Evolutionary conservation across 352 stramenopile genomes (phyloP).

Genomic region (Globisporangium takayamanum): DNA sequence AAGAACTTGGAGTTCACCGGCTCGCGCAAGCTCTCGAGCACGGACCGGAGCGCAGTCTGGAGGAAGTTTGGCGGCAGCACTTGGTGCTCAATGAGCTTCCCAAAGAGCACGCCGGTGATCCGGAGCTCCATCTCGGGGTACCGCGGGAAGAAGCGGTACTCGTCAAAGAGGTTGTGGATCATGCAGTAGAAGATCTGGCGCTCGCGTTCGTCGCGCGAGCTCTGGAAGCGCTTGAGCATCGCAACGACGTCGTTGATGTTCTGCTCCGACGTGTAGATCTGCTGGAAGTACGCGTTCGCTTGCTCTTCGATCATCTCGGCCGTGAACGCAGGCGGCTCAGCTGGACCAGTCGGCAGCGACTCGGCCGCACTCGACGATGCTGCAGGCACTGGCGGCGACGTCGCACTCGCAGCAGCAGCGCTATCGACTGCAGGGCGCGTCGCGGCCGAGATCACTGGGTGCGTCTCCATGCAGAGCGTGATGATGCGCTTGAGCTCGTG

Average conservation of each 20-base stretch:
- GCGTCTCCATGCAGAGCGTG: conserved; percentile 73
- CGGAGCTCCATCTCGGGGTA: conserved; percentile 99
- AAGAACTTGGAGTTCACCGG: conserved; percentile 97
- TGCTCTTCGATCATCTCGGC: conserved; percentile 98
- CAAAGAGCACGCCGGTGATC: conserved; percentile 98
- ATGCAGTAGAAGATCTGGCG: conserved; percentile 99
- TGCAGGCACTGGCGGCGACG: not conserved
- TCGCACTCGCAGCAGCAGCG: not conserved
- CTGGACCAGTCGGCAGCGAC: conserved; percentile 9
- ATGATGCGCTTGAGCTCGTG: conserved; percentile 82
- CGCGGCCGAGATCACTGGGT: conserved; percentile 71
- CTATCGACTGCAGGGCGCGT: conserved; percentile 12
- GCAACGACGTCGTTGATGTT: conserved; percentile 97
- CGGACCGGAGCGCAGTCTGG: conserved; percentile 95
- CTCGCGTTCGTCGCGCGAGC: conserved; percentile 91
- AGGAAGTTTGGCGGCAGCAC: conserved; percentile 97
- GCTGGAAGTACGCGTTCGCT: conserved; percentile 98
- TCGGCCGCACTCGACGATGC: conserved; percentile 3
- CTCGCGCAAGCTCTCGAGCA: conserved; percentile 96
- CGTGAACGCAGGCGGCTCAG: conserved; percentile 48
- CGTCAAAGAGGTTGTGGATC: conserved; percentile 99
- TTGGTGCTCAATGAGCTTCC: conserved; percentile 97
- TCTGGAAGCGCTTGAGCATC: conserved; percentile 98
- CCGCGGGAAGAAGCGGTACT: conserved; percentile 99
- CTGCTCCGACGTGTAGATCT: conserved; percentile 98